phyloP scores from a whole-genome alignment of 345 rosid species.

The Punica granatum region DNA sequence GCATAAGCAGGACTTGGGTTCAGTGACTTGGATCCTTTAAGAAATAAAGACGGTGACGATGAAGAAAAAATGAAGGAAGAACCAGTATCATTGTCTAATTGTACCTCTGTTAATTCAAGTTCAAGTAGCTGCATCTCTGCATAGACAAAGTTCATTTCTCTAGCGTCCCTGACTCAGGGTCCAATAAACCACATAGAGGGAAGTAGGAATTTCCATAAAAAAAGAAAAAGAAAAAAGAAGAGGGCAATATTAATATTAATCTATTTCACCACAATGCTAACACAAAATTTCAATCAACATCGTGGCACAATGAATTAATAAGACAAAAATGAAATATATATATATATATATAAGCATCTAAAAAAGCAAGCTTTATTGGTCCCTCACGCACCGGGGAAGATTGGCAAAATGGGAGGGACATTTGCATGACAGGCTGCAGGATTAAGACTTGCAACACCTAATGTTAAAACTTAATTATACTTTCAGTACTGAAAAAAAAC shows the following conservation, averaged over 20 bases:
- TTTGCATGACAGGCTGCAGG: not conserved
- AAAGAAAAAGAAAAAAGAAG: no score
- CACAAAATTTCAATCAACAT: not conserved
- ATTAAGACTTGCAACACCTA: not conserved
- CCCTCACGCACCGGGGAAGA: not conserved
- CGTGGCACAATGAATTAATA: not conserved
- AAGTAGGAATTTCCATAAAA: no score
- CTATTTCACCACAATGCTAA: not conserved
- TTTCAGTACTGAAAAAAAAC: not conserved
- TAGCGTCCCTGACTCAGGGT: not conserved
- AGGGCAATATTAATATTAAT: not conserved
- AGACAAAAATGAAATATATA: not conserved
- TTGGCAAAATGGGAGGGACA: not conserved
- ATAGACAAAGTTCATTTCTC: constrained; percentile 6
- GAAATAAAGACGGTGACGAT: not conserved
- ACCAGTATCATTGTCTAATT: no score
- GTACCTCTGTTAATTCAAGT: no score
- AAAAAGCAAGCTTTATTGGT: not conserved
- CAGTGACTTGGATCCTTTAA: no score
- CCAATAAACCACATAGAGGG: not conserved
- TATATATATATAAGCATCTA: not conserved
- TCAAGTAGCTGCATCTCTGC: constrained; percentile 94
- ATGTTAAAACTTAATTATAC: not conserved
- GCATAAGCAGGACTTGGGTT: not conserved
- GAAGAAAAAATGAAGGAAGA: no score